Base-by-base conservation (phyloP, 2,329 filamentous ascomycete genomes). In the Hypoxylon sp. region DNA sequence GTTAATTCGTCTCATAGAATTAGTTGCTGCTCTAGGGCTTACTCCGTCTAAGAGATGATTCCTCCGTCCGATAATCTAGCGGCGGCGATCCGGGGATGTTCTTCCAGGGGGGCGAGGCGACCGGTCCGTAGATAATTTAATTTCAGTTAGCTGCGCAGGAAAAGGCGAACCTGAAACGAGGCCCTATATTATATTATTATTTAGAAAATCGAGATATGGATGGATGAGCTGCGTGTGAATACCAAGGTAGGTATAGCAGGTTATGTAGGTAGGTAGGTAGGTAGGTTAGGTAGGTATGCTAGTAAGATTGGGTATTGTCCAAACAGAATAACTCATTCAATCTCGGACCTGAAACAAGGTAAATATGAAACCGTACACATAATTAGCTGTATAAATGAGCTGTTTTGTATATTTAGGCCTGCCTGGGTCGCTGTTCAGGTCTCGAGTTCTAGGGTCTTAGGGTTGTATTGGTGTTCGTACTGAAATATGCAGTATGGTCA, bases 151-250 rank as follows among this genome's bases (percentile, higher is more conserved):
- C 36, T 44, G 21, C 9, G 21, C 5, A 25, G 9, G 42, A 53
- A 59, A 52, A 49, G 56, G 46, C 26, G 31, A 50, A 38, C 37
- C 43, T 50, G 41, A 52, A 56, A 48, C 44, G 17, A 38, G 16
- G n/a, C 19, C 6, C 12, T 36, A 16, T 11, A 45, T 38, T 7
- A 12, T 43, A n/a, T n/a, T n/a, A n/a, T n/a, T n/a, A n/a, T n/a
- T n/a, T n/a, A n/a, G n/a, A n/a, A n/a, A n/a, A n/a, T n/a, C n/a
- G n/a, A n/a, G n/a, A n/a, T n/a, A n/a, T n/a, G n/a, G n/a, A n/a
- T n/a, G n/a, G n/a, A n/a, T n/a, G n/a, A n/a, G n/a, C n/a, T n/a
- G n/a, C n/a, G n/a, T n/a, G n/a, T n/a, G n/a, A n/a, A n/a, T n/a
- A n/a, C n/a, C n/a, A n/a, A n/a, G n/a, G n/a, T n/a, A n/a, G n/a